phyloP scores from a whole-genome alignment of 768 basidiomycete genomes.

The Suillus lakei region DNA sequence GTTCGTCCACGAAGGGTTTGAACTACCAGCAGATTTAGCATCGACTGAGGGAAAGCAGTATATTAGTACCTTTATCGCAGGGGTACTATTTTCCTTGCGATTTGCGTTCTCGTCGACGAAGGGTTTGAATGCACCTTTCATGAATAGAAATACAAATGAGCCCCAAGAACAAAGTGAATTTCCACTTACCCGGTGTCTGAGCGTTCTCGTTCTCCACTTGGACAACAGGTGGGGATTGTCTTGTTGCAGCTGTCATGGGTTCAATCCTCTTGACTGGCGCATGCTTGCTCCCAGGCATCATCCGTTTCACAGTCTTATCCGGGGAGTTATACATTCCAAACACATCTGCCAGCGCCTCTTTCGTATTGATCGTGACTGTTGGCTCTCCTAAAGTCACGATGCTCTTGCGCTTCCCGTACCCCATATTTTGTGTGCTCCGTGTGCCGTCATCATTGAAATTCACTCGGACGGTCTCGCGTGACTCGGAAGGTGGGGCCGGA shows the following conservation, averaged over 20 bases:
- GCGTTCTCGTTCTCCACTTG: conserved; percentile 34
- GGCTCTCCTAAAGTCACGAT: conserved; percentile 62
- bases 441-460: conserved; percentile 67
- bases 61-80: conserved; percentile 24
- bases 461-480: conserved; percentile 43
- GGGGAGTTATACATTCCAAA: conserved; percentile 97
- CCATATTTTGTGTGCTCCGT: conserved; percentile 46
- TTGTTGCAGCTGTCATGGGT: conserved; percentile 44
- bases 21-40: conserved; percentile 48
- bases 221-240: conserved; percentile 40
- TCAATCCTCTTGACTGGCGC: conserved; percentile 73
- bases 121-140: conserved; percentile 54
- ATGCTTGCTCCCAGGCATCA: conserved; percentile 69
- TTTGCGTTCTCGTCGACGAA: conserved; percentile 66
- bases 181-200: conserved; percentile 43
- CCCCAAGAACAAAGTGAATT: conserved; percentile 20
- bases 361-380: conserved; percentile 96
- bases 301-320: conserved; percentile 66
- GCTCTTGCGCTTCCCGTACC: conserved; percentile 49
- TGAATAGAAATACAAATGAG: conserved; percentile 14
- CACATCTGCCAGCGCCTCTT: conserved; percentile 91
- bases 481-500: conserved; percentile 53
- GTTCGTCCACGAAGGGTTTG: conserved; percentile 66
- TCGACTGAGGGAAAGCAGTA: background rate
- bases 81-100: conserved; percentile 47